These are phyloP conservation scores for Populus tomentosa DNA, from an alignment of 441 rosid genomes.

Conservation along the genomic window DNA sequence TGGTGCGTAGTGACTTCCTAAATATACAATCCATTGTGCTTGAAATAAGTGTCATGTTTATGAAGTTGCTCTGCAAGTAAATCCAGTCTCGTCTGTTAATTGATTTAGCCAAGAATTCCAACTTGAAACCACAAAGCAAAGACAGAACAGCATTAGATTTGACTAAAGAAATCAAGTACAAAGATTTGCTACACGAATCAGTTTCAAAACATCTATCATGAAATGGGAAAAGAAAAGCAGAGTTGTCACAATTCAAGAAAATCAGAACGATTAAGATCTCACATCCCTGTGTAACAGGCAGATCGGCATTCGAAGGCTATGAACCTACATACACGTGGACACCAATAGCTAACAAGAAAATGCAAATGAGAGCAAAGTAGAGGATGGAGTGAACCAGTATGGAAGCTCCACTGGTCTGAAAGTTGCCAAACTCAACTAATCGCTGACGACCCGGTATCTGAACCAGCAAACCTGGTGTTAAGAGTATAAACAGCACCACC, in stretches of 20 bases:
- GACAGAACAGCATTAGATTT: not conserved
- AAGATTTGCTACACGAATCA: not conserved
- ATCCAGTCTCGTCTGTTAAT: not conserved
- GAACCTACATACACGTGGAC: slow-evolving; percentile 63
- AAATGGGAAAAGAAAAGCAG: not conserved
- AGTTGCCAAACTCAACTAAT: slow-evolving; percentile 72
- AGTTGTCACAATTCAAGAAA: not conserved
- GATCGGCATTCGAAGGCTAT: slow-evolving; percentile 6
- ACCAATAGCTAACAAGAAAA: slow-evolving; percentile 73
- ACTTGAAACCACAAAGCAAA: not conserved
- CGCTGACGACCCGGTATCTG: slow-evolving; percentile 65
- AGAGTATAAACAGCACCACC: slow-evolving; percentile 59
- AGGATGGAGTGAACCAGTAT: slow-evolving; percentile 71
- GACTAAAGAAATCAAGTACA: not conserved
- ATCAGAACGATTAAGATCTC: not conserved
- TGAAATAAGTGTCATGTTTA: too few species aligned
- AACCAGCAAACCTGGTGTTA: slow-evolving; percentile 80
- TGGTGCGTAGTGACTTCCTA: not conserved
- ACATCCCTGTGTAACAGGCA: not conserved
- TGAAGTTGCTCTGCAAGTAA: not conserved
- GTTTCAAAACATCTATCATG: not conserved
- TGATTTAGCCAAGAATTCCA: not conserved
- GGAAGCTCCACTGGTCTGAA: slow-evolving; percentile 87
- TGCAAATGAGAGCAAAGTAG: slow-evolving; percentile 72
- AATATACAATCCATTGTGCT: not conserved